Conservation (phyloP, 1,284 basidiomycete species). For the Anthracocystis setariae region DNA sequence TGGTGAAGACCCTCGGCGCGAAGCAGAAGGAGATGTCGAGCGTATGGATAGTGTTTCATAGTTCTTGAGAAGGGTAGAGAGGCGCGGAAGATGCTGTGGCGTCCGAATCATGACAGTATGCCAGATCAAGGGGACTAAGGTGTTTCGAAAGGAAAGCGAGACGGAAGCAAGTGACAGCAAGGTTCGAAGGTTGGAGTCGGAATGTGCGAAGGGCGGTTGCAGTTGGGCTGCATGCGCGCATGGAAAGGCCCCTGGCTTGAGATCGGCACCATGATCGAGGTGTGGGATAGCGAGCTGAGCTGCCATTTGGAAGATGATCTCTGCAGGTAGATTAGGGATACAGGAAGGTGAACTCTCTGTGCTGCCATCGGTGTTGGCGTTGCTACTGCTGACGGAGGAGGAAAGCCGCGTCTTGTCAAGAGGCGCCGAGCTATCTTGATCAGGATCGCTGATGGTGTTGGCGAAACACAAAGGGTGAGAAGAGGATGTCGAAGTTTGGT, state of each 20-base stretch:
- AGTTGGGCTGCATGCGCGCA: conserved; percentile 9
- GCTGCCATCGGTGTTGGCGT: background rate
- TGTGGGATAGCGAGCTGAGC: conserved; percentile 4
- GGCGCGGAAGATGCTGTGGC: conserved; percentile 24
- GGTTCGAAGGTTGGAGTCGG: background rate
- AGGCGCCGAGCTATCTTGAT: too few relatives aligned
- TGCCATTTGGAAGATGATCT: conserved; percentile 30
- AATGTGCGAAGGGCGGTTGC: background rate
- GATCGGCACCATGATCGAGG: background rate
- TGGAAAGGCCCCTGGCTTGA: background rate
- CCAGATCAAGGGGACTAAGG: conserved; percentile 20
- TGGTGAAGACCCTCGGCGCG: conserved; percentile 1
- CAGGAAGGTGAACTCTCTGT: too few relatives aligned
- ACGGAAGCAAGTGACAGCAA: conserved; percentile 15
- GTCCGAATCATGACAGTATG: conserved; percentile 28
- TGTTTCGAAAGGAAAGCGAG: conserved; percentile 15
- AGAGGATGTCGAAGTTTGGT: background rate
- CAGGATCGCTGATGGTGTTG: too few relatives aligned
- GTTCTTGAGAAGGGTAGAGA: conserved; percentile 10
- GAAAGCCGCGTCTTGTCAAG: too few relatives aligned
- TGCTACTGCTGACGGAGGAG: background rate
- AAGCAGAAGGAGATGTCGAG: conserved; percentile 5
- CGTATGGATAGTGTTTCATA: conserved; percentile 28
- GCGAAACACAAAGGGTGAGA: too few relatives aligned
- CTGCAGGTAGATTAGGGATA: conserved; percentile 18